Evolutionary conservation across 2,329 filamentous ascomycete species (phyloP).

Genomic region (Neofusicoccum kwambonambiense): DNA sequence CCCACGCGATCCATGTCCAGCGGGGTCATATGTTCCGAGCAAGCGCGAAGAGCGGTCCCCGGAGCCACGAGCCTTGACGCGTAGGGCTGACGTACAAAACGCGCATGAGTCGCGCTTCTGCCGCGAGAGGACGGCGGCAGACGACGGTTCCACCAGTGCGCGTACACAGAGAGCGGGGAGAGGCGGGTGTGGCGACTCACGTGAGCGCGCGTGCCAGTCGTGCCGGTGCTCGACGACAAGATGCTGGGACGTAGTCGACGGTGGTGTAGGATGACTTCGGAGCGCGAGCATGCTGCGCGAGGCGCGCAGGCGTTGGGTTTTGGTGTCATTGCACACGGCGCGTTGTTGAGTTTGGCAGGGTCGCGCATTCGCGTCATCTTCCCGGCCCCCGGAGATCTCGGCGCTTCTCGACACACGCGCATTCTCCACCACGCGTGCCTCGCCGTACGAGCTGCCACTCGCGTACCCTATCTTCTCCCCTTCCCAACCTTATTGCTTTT

Average conservation of each 20-base stretch:
- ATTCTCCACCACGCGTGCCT: slow-evolving; percentile 8
- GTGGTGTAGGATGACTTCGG: not conserved
- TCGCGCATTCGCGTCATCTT: not conserved
- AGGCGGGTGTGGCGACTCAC: slow-evolving; percentile 1
- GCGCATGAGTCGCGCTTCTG: slow-evolving; percentile 6
- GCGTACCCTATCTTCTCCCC: slow-evolving; percentile 1
- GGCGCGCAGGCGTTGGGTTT: not conserved
- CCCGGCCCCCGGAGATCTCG: not conserved
- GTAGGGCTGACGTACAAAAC: slow-evolving; percentile 6
- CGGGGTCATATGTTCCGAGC: not conserved
- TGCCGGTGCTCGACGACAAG: not conserved
- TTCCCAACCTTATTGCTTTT: not conserved
- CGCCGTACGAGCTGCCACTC: not conserved
- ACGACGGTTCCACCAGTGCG: not conserved
- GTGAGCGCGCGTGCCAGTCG: not conserved
- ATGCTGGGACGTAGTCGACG: not conserved
- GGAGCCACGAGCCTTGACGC: not conserved
- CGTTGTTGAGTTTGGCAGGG: not conserved
- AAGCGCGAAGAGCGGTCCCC: not conserved
- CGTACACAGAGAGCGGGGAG: not conserved
- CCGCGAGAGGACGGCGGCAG: not conserved
- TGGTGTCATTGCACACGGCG: not conserved
- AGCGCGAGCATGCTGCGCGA: not conserved
- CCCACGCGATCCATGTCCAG: not conserved
- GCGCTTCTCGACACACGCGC: not conserved